Conservation (phyloP, 139 green algal genomes). For the Diplosphaera chodatii region DNA sequence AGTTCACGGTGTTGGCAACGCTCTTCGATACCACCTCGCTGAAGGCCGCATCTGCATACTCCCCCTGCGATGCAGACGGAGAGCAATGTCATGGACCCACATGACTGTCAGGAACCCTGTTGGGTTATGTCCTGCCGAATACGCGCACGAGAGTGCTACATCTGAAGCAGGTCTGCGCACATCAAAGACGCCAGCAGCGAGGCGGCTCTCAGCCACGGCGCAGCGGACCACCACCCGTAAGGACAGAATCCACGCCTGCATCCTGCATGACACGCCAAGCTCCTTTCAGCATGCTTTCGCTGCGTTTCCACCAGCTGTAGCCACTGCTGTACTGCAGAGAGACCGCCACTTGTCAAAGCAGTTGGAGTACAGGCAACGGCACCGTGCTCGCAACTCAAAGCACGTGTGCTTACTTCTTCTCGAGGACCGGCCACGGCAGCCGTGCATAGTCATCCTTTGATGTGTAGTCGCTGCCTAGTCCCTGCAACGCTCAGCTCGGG, state of each 20-base stretch:
- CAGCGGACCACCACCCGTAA: conserved; percentile 21
- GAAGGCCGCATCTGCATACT: conserved; percentile 17
- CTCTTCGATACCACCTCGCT: conserved; percentile 15
- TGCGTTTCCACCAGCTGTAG: too few species aligned
- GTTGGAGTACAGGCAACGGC: too few species aligned
- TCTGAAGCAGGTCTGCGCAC: too few species aligned
- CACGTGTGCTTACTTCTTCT: conserved; percentile 3
- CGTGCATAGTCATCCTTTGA: conserved; percentile 10
- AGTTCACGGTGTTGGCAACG: neutral
- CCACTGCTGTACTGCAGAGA: too few species aligned
- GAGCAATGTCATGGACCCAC: too few species aligned
- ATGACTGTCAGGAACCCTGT: too few species aligned
- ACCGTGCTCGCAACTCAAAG: too few species aligned
- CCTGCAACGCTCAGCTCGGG: too few species aligned
- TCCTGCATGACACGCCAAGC: neutral
- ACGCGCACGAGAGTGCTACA: too few species aligned
- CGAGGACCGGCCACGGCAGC: conserved; percentile 7
- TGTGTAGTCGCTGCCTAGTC: conserved; percentile 3
- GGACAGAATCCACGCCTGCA: conserved; percentile 17
- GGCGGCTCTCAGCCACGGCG: conserved; percentile 11
- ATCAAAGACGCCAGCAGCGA: conserved; percentile 19
- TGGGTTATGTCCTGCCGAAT: too few species aligned
- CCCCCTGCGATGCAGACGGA: conserved; percentile 1
- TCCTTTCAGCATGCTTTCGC: too few species aligned
- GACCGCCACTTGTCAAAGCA: too few species aligned